Percentiles rank a stretch among this genome's conserved stretches.
These are phyloP conservation scores for Urochloa ruziziensis DNA, from an alignment of 176 grass and related monocot species.

Conservation along the genomic window DNA sequence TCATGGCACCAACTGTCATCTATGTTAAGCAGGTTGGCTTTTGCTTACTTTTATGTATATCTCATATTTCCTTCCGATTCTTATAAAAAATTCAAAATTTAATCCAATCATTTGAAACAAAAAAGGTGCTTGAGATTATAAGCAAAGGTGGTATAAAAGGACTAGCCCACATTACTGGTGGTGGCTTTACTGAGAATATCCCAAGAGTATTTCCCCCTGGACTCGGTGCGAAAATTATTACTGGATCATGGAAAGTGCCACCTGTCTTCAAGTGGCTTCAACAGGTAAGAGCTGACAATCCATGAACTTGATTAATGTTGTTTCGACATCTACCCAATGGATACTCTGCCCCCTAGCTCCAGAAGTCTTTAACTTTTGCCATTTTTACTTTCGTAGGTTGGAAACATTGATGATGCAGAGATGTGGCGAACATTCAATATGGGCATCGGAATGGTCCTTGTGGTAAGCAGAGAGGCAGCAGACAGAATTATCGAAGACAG, in stretches of 20 bases:
- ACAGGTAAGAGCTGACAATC: slow-evolving; percentile 36
- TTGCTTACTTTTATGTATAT: not conserved
- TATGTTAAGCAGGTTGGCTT: slow-evolving; percentile 83
- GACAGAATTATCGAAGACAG: slow-evolving; percentile 43
- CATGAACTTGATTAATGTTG: not conserved
- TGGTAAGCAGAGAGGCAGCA: slow-evolving; percentile 46
- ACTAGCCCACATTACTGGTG: slow-evolving; percentile 83
- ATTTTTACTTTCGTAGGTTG: slow-evolving; percentile 42
- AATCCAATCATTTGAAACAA: slow-evolving; percentile 9
- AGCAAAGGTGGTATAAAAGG: slow-evolving; percentile 74
- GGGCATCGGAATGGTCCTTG: slow-evolving; percentile 85
- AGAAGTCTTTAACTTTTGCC: not conserved
- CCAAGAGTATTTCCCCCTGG: slow-evolving; percentile 66
- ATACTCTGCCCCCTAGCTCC: not conserved
- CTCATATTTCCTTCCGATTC: not conserved
- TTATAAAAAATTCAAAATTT: not conserved
- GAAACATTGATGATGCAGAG: slow-evolving; percentile 67
- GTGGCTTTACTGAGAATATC: slow-evolving; percentile 84
- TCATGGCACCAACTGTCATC: slow-evolving; percentile 90
- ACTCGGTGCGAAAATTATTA: slow-evolving; percentile 58
- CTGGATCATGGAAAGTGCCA: slow-evolving; percentile 60
- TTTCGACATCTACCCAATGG: not conserved
- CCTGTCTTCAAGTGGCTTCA: slow-evolving; percentile 74
- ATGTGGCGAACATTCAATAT: slow-evolving; percentile 93
- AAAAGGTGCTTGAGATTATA: slow-evolving; percentile 71